A percentile compares a stretch with the other conserved stretches of the same genome.
Conservation (phyloP, 2,329 filamentous ascomycete species). For the Hirsutella minnesotensis region DNA sequence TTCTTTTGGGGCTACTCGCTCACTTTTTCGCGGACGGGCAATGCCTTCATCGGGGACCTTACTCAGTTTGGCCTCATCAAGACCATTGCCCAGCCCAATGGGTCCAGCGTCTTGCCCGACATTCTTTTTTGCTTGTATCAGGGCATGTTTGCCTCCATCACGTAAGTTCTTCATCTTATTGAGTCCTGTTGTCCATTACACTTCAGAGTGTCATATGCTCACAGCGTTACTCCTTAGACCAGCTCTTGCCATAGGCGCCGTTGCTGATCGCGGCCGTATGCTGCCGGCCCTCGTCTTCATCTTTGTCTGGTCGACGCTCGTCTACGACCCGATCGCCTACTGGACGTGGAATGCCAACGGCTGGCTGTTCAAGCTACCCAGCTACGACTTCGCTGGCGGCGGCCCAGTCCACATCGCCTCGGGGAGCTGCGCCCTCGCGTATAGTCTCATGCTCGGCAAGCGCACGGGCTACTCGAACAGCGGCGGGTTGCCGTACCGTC, state of each 20-base stretch:
- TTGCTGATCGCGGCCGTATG: conserved; percentile 49
- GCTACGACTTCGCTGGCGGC: conserved; percentile 64
- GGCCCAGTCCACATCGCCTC: conserved; percentile 66
- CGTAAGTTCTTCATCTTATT: conserved; percentile 40
- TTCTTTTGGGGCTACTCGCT: conserved; percentile 93
- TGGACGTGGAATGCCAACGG: conserved; percentile 69
- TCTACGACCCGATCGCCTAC: conserved; percentile 64
- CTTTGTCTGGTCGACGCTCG: conserved; percentile 59
- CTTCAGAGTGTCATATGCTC: background rate
- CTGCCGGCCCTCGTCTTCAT: conserved; percentile 53
- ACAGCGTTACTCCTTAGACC: conserved; percentile 23
- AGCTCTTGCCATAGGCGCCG: conserved; percentile 47
- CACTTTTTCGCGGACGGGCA: conserved; percentile 70
- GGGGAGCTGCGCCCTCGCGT: conserved; percentile 59
- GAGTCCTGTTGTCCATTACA: background rate
- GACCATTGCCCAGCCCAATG: conserved; percentile 65
- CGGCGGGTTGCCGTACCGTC: conserved; percentile 52
- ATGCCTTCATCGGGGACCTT: conserved; percentile 67
- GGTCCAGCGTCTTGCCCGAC: conserved; percentile 61
- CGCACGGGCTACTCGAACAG: conserved; percentile 49
- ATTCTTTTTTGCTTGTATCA: conserved; percentile 78
- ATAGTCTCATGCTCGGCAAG: conserved; percentile 62
- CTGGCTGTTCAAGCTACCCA: conserved; percentile 57
- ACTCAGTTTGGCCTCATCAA: conserved; percentile 72
- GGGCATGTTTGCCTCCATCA: conserved; percentile 83